Conservation (phyloP, 176 grass and related monocot species). For the Musa acuminata region DNA sequence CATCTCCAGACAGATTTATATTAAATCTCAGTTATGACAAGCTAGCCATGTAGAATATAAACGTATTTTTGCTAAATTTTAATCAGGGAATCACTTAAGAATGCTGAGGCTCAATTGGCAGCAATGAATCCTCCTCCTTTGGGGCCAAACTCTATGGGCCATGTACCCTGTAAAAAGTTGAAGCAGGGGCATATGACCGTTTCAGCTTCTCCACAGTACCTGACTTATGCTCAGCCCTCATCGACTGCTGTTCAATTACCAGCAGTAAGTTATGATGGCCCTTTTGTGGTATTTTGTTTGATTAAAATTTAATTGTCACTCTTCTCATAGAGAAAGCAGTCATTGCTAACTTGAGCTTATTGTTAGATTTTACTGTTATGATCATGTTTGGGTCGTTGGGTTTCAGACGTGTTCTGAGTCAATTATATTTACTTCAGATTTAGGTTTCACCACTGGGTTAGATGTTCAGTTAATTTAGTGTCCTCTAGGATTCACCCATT, state of each 20-base stretch:
- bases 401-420: too few species aligned
- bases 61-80: neutral
- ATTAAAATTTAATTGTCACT: too few species aligned
- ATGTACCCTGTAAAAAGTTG: slow-evolving; percentile 27
- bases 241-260: neutral
- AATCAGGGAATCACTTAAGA: neutral
- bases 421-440: too few species aligned
- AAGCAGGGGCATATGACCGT: slow-evolving; percentile 24
- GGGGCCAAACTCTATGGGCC: slow-evolving; percentile 17
- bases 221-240: neutral
- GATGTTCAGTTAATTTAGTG: too few species aligned
- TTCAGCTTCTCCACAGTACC: slow-evolving; percentile 7
- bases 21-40: slow-evolving; percentile 19
- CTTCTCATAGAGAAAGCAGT: too few species aligned
- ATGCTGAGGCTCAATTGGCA: neutral
- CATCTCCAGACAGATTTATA: slow-evolving; percentile 12
- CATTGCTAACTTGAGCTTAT: too few species aligned
- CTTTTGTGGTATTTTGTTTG: neutral
- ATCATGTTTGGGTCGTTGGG: too few species aligned
- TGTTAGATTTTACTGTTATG: too few species aligned
- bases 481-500: too few species aligned
- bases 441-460: too few species aligned
- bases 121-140: neutral
- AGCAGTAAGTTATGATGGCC: neutral
- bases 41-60: neutral